These are phyloP conservation scores for Schizothecium vesticola DNA, from an alignment of 495 filamentous ascomycete species.

Conservation along the genomic window DNA sequence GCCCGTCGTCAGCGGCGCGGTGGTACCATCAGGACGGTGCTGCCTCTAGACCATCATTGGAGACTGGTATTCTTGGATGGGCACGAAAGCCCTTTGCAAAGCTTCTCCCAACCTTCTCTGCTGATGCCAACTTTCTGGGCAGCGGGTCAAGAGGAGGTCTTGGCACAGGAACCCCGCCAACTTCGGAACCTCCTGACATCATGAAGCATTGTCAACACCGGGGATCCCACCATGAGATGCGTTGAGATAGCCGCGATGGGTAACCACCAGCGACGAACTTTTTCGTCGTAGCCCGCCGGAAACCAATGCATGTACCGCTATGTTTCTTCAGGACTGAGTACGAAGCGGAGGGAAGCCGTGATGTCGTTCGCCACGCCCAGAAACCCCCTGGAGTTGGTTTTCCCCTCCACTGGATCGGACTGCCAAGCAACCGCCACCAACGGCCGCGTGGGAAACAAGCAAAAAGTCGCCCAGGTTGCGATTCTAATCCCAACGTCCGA, in stretches of 20 bases:
- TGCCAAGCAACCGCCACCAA: slow-evolving; percentile 14
- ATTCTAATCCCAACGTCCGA: background rate
- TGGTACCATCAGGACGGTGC: background rate
- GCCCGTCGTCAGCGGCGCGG: background rate
- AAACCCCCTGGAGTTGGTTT: background rate
- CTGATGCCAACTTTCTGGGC: background rate
- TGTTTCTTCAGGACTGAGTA: background rate
- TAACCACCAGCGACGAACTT: background rate
- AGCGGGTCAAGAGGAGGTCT: background rate
- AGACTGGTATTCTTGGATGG: background rate
- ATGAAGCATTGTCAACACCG: background rate
- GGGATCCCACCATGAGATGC: background rate
- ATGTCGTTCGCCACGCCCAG: background rate
- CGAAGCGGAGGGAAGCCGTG: background rate
- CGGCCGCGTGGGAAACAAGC: slow-evolving; percentile 2
- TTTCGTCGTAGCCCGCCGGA: background rate
- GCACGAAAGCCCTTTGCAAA: background rate
- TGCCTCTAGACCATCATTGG: background rate
- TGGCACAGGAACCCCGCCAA: background rate
- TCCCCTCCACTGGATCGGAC: background rate
- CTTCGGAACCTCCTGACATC: background rate
- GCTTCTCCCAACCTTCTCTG: slow-evolving; percentile 23
- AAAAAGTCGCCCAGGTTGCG: background rate
- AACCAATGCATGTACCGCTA: background rate
- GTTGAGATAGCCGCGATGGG: background rate